Percentiles rank a stretch among this genome's conserved stretches.
These are phyloP conservation scores for Trichopus zeylanicus DNA, from an alignment of 116 monocot species.

Conservation along the genomic window DNA sequence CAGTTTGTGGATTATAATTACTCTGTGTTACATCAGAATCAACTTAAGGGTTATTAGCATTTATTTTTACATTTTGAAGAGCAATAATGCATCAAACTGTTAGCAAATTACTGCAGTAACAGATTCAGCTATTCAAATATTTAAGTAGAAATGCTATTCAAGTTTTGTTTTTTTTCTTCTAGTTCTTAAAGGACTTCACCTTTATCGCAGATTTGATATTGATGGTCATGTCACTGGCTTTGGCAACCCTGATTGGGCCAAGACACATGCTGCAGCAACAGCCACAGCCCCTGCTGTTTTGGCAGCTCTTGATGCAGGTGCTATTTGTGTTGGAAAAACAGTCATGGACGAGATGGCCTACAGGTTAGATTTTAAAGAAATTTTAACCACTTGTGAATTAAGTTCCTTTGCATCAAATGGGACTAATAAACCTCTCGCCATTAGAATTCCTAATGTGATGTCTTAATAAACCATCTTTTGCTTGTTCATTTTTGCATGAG, in stretches of 20 bases:
- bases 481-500: not conserved
- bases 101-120: too few relatives aligned
- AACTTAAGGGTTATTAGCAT: too few relatives aligned
- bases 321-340: constrained; percentile 77
- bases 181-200: not conserved
- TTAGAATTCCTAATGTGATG: not conserved
- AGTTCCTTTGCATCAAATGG: not conserved
- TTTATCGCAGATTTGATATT: constrained; percentile 40
- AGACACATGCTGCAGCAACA: constrained; percentile 51
- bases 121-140: too few relatives aligned
- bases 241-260: constrained; percentile 84
- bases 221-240: constrained; percentile 66
- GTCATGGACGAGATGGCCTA: constrained; percentile 98
- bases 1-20: too few relatives aligned
- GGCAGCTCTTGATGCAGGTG: constrained; percentile 54
- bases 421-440: not conserved
- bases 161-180: not conserved
- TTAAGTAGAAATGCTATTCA: not conserved
- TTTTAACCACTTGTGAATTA: not conserved
- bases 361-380: constrained; percentile 31
- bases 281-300: constrained; percentile 68
- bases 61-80: too few relatives aligned
- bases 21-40: too few relatives aligned
- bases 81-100: too few relatives aligned
- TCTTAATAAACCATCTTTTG: not conserved